Conservation (phyloP, 78 protist species). For the Protostelium mycophagum region DNA sequence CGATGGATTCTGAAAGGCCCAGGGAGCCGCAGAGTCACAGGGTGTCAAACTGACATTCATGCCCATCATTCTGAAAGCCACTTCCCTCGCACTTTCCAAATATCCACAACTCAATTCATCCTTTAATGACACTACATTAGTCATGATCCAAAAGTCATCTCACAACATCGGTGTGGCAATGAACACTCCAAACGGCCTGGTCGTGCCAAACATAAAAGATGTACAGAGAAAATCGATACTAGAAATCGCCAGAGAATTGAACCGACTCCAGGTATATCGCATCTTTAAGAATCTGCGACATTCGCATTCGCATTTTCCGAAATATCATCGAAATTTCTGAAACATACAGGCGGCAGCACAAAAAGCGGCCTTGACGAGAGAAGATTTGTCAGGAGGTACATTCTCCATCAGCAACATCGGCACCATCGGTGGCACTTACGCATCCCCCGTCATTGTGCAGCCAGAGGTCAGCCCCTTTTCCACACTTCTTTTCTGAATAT, state of each 20-base stretch:
- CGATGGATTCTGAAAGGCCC: background rate
- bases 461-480: too few relatives aligned
- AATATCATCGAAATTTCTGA: too few relatives aligned
- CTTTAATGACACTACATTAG: background rate
- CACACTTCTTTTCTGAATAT: background rate
- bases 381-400: constrained; percentile 78
- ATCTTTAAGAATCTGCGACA: too few relatives aligned
- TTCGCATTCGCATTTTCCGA: too few relatives aligned
- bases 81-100: constrained; percentile 77
- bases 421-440: constrained; percentile 89
- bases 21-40: constrained; percentile 44
- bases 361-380: constrained; percentile 30
- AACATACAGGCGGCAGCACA: constrained; percentile 52
- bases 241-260: constrained; percentile 89
- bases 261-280: too few relatives aligned
- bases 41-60: constrained; percentile 71
- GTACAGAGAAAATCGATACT: constrained; percentile 74
- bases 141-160: constrained; percentile 14
- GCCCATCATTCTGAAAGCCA: constrained; percentile 89
- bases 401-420: constrained; percentile 92
- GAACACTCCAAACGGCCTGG: constrained; percentile 90
- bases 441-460: constrained; percentile 72
- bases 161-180: constrained; percentile 95
- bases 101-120: constrained; percentile 80
- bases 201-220: constrained; percentile 91